Evolutionary conservation across 257 asterid species (phyloP).

Genomic region (Pogostemon cablin): DNA sequence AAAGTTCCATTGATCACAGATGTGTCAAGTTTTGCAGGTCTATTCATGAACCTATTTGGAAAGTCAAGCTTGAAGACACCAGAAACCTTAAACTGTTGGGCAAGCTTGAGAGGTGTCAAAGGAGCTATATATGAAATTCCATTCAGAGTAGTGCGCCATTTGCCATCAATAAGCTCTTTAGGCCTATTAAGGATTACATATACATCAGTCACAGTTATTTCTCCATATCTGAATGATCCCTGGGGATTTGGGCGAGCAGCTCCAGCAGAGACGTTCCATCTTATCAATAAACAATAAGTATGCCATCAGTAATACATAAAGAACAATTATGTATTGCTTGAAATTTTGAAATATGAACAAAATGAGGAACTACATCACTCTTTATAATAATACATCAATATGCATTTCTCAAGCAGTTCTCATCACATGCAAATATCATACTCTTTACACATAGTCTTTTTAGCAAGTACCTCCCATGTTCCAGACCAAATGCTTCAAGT

Average conservation of each 20-base stretch:
- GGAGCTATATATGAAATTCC: constrained; percentile 84
- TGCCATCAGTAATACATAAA: constrained; percentile 31
- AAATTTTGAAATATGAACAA: not conserved
- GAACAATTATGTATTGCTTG: not conserved
- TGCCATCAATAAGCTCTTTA: constrained; percentile 74
- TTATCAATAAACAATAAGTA: constrained; percentile 33
- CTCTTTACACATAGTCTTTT: not conserved
- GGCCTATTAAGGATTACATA: constrained; percentile 79
- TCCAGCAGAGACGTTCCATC: constrained; percentile 87
- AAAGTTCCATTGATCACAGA: constrained; percentile 83
- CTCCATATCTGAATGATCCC: constrained; percentile 89
- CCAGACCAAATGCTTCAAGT: constrained; percentile 17
- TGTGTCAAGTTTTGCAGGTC: constrained; percentile 77
- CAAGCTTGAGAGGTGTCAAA: constrained; percentile 81
- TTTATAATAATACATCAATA: constrained; percentile 3
- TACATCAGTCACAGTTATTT: constrained; percentile 86
- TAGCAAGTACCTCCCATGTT: constrained; percentile 1
- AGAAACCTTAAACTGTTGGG: constrained; percentile 68
- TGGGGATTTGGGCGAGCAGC: constrained; percentile 98
- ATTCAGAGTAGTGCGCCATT: constrained; percentile 77
- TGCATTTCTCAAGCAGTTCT: not conserved
- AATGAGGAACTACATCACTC: constrained; percentile 16
- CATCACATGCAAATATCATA: constrained; percentile 14
- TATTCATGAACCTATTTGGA: constrained; percentile 74
- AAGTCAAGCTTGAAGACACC: constrained; percentile 93